Conservation (phyloP, 805 yeast genomes). For the Sugiyamaella chiloensis region DNA sequence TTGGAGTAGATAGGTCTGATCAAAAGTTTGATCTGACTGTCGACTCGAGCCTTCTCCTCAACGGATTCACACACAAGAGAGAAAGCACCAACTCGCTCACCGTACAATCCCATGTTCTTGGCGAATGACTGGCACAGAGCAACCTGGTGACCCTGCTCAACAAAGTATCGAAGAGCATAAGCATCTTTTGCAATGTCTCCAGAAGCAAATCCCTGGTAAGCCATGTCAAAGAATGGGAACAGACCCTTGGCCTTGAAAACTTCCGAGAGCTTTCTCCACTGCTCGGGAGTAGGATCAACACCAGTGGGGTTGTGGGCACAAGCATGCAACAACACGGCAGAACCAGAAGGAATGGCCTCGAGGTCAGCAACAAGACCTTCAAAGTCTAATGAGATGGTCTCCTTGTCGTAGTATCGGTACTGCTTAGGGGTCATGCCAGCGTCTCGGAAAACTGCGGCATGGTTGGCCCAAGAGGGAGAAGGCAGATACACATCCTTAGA, state of each 20-base stretch:
- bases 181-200: constrained; percentile 79
- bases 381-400: constrained; percentile 60
- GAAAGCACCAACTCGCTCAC: constrained; percentile 90
- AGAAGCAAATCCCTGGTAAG: constrained; percentile 92
- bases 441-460: constrained; percentile 70
- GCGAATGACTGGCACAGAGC: constrained; percentile 87
- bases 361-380: constrained; percentile 62
- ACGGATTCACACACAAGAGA: constrained; percentile 50
- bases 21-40: constrained; percentile 77
- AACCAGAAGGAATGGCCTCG: constrained; percentile 50
- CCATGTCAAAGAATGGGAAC: constrained; percentile 86
- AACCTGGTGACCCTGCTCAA: constrained; percentile 39
- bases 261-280: constrained; percentile 75
- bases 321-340: constrained; percentile 78
- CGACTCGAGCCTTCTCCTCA: constrained; percentile 49
- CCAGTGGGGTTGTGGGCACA: constrained; percentile 99
- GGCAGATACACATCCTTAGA: constrained; percentile 64
- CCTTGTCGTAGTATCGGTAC: constrained; percentile 69
- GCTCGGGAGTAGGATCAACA: constrained; percentile 76
- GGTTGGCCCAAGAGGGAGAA: constrained; percentile 94
- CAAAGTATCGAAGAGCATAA: constrained; percentile 47
- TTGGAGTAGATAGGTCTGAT: constrained; percentile 87
- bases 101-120: constrained; percentile 91
- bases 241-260: constrained; percentile 56
- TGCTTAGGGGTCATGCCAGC: constrained; percentile 60